phyloP scores from a whole-genome alignment of 805 yeast genomes.

The Vanderwaltozyma tropicalis region DNA sequence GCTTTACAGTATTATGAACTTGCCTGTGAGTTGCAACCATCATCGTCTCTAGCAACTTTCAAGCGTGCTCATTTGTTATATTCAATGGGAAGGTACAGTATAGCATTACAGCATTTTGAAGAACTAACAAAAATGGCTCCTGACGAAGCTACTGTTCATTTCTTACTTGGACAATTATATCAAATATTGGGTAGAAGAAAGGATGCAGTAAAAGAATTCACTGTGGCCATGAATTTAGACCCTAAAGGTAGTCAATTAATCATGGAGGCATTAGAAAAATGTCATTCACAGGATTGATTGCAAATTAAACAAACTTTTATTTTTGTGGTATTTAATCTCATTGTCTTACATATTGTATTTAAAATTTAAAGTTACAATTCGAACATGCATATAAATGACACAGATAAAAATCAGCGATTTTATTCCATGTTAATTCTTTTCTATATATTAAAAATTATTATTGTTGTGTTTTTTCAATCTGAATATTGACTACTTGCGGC shows the following conservation, averaged over 20 bases:
- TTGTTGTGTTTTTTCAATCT: neutral
- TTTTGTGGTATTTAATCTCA: too few relatives aligned
- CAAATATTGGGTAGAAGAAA: constrained; percentile 62
- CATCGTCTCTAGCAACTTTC: constrained; percentile 75
- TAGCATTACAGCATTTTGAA: constrained; percentile 68
- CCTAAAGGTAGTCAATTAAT: constrained; percentile 86
- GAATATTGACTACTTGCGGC: constrained; percentile 5
- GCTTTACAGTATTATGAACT: constrained; percentile 75
- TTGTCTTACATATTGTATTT: too few relatives aligned
- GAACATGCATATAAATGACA: too few relatives aligned
- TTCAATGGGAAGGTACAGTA: constrained; percentile 56
- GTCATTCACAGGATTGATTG: constrained; percentile 21
- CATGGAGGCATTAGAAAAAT: constrained; percentile 66
- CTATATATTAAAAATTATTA: too few relatives aligned
- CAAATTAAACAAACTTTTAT: too few relatives aligned
- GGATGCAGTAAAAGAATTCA: constrained; percentile 75
- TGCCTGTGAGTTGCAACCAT: constrained; percentile 78
- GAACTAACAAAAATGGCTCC: constrained; percentile 69
- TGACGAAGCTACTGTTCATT: constrained; percentile 90
- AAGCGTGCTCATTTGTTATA: constrained; percentile 78
- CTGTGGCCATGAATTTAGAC: constrained; percentile 81
- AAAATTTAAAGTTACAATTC: too few relatives aligned
- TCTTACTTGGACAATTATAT: constrained; percentile 77
- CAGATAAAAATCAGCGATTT: too few relatives aligned
- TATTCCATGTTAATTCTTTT: too few relatives aligned